Percentiles rank a stretch among this genome's conserved stretches.
Evolutionary conservation across 148 eudicot genomes (phyloP).

Genomic region (Diospyros lotus): DNA sequence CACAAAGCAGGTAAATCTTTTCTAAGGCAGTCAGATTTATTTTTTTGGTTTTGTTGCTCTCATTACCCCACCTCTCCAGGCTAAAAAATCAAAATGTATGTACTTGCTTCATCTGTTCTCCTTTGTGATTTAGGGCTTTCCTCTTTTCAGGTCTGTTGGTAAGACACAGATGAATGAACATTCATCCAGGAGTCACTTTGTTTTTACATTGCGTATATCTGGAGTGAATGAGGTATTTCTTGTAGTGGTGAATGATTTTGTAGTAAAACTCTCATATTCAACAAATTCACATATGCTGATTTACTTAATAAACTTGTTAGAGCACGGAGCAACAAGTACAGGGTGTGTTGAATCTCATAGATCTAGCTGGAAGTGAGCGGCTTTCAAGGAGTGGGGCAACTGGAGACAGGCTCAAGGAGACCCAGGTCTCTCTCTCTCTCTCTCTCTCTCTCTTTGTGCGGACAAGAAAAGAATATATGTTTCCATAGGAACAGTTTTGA

Average conservation of each 20-base stretch:
- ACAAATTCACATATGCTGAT: not conserved
- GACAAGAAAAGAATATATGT: not conserved
- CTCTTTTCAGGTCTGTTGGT: slow-evolving; percentile 55
- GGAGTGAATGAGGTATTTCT: slow-evolving; percentile 64
- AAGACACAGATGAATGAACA: slow-evolving; percentile 84
- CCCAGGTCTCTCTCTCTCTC: slow-evolving; percentile 37
- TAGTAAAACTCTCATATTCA: too few species aligned
- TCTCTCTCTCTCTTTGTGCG: not conserved
- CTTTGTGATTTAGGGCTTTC: not conserved
- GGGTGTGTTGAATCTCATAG: slow-evolving; percentile 70
- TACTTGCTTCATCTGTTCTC: too few species aligned
- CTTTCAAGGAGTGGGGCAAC: slow-evolving; percentile 80
- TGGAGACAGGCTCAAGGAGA: slow-evolving; percentile 72
- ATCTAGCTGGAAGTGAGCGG: slow-evolving; percentile 83
- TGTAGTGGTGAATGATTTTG: not conserved
- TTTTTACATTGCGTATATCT: slow-evolving; percentile 67
- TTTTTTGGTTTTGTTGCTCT: not conserved
- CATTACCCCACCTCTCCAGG: not conserved
- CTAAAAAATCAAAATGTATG: too few species aligned
- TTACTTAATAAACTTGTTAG: slow-evolving; percentile 24
- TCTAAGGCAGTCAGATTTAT: too few species aligned
- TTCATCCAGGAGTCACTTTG: slow-evolving; percentile 84
- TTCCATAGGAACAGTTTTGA: not conserved
- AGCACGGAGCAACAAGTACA: slow-evolving; percentile 70
- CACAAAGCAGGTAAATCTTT: slow-evolving; percentile 48